Percentiles rank a stretch among this genome's conserved stretches.
Conservation (phyloP, 148 eudicot species). For the Cornus suecica region DNA sequence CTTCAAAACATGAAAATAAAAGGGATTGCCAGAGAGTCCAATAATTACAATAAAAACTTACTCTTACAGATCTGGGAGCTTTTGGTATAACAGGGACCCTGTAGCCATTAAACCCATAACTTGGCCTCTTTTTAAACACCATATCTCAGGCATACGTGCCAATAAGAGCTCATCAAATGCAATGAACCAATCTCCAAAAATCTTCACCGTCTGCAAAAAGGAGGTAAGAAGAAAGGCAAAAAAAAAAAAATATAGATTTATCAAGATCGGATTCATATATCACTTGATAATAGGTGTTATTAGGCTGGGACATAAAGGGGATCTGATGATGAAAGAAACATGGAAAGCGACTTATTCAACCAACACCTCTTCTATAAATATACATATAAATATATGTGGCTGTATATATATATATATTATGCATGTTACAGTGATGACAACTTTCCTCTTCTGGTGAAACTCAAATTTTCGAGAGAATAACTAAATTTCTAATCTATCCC, state of each 20-base stretch:
- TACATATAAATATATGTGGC: no score
- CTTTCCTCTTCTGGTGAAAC: not conserved
- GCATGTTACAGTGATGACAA: not conserved
- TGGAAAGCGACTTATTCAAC: not conserved
- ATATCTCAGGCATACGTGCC: conserved; percentile 59
- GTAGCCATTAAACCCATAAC: conserved; percentile 56
- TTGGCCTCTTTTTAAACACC: conserved; percentile 71
- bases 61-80: conserved; percentile 91
- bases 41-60: conserved; percentile 27
- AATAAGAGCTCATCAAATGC: conserved; percentile 30
- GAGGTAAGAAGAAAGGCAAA: not conserved
- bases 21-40: not conserved
- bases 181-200: conserved; percentile 10
- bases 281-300: not conserved
- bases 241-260: not conserved
- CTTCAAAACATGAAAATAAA: not conserved
- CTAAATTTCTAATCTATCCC: not conserved
- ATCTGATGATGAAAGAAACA: not conserved
- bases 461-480: not conserved
- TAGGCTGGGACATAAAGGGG: conserved; percentile 5
- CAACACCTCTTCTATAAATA: no score
- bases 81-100: conserved; percentile 60
- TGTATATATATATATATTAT: no score
- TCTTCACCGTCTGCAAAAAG: conserved; percentile 6
- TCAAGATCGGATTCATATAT: not conserved